Conservation (phyloP, 208 protist species). For the Acanthamoeba divionensis region DNA sequence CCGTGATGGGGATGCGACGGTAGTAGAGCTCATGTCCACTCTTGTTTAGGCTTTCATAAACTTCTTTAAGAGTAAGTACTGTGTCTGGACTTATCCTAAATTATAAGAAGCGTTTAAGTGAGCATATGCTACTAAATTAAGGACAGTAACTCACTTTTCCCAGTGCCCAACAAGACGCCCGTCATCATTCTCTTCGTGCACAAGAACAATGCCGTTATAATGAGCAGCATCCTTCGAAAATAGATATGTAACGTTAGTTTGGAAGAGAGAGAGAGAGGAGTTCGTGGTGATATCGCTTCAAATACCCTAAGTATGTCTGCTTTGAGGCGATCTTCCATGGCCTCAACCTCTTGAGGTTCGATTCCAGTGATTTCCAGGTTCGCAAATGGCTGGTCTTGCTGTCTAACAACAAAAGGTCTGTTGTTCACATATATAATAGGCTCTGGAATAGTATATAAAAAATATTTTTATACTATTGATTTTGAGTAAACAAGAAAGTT, state of each 20-base stretch:
- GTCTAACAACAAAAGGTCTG: conserved; percentile 53
- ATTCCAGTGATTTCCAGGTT: conserved; percentile 63
- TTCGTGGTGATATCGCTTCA: not conserved
- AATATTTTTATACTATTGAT: not conserved
- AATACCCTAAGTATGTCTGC: conserved; percentile 36
- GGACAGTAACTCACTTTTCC: not conserved
- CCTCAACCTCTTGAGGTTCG: conserved; percentile 57
- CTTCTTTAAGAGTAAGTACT: conserved; percentile 47
- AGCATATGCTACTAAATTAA: no score
- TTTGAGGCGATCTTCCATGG: conserved; percentile 66
- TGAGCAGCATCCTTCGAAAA: not conserved
- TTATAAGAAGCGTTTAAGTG: no score
- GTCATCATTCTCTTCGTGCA: conserved; percentile 50
- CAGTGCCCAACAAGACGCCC: conserved; percentile 1
- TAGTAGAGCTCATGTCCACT: conserved; percentile 46
- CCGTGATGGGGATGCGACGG: conserved; percentile 66
- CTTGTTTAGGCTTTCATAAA: conserved; percentile 54
- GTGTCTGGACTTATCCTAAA: not conserved
- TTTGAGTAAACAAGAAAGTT: not conserved
- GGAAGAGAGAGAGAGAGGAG: not conserved
- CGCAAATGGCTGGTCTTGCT: conserved; percentile 38
- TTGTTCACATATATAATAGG: conserved; percentile 62
- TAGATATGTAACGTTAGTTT: not conserved
- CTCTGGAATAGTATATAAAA: not conserved
- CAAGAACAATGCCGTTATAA: not conserved